Evolutionary conservation across 495 filamentous ascomycete genomes (phyloP).

Genomic region (Podospora tetraspora): DNA sequence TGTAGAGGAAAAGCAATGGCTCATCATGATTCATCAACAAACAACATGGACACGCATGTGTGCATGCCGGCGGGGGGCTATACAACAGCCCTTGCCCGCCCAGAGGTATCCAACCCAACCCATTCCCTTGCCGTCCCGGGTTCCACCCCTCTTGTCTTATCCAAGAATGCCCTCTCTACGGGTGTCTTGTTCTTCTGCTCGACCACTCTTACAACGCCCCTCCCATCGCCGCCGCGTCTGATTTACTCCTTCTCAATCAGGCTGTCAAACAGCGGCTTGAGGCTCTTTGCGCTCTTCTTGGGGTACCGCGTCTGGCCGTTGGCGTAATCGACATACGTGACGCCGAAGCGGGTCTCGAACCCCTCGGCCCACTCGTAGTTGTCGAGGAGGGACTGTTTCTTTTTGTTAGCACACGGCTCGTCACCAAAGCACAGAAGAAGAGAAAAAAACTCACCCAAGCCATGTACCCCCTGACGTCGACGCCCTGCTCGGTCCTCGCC

Average conservation of each 20-base stretch:
- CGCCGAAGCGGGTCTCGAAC: constrained; percentile 78
- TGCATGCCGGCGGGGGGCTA: neutral
- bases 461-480: constrained; percentile 67
- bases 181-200: neutral
- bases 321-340: constrained; percentile 71
- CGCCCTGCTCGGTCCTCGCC: constrained; percentile 60
- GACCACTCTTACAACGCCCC: neutral
- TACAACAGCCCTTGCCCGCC: neutral
- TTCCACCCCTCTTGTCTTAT: neutral
- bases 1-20: constrained; percentile 22
- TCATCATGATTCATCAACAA: constrained; percentile 1
- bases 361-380: constrained; percentile 69
- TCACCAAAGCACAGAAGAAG: neutral
- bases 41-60: neutral
- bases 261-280: constrained; percentile 58
- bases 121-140: neutral
- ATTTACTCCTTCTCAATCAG: constrained; percentile 47
- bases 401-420: neutral
- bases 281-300: constrained; percentile 69
- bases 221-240: neutral
- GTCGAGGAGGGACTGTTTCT: constrained; percentile 61
- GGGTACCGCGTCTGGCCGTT: constrained; percentile 69
- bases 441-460: constrained; percentile 46
- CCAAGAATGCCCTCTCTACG: neutral
- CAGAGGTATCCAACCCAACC: neutral